phyloP scores from a whole-genome alignment of 768 basidiomycete genomes.

The Hysterangium stoloniferum region DNA sequence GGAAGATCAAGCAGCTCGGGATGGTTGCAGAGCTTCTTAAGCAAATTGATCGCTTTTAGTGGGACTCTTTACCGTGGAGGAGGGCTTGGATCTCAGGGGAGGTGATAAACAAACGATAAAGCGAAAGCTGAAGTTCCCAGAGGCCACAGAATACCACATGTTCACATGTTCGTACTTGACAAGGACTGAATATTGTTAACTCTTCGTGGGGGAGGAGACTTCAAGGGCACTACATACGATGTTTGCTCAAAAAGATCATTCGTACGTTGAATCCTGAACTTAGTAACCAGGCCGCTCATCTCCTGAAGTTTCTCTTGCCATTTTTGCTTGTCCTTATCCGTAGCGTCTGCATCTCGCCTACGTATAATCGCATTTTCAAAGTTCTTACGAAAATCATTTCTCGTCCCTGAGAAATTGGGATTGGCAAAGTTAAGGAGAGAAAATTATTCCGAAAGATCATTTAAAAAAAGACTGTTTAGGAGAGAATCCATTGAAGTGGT shows the following conservation, averaged over 20 bases:
- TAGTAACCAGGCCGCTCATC: constrained; percentile 76
- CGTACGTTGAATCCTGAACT: constrained; percentile 91
- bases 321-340: constrained; percentile 65
- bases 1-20: constrained; percentile 86
- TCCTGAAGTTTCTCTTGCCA: constrained; percentile 90
- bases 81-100: constrained; percentile 90
- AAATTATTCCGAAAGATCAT: constrained; percentile 92
- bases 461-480: constrained; percentile 35
- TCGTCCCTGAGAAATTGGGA: constrained; percentile 80
- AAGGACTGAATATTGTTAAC: constrained; percentile 54
- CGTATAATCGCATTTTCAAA: constrained; percentile 89
- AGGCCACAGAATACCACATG: constrained; percentile 90
- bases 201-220: no score
- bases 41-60: constrained; percentile 91
- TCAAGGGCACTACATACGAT: constrained; percentile 47
- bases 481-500: constrained; percentile 10
- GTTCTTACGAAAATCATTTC: constrained; percentile 90
- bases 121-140: constrained; percentile 72
- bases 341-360: constrained; percentile 84
- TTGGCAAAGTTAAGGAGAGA: constrained; percentile 91
- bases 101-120: constrained; percentile 86
- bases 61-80: constrained; percentile 78
- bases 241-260: constrained; percentile 91
- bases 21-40: constrained; percentile 95
- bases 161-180: constrained; percentile 99